phyloP scores from a whole-genome alignment of 2,329 filamentous ascomycete genomes.

The Daldinia sp. region DNA sequence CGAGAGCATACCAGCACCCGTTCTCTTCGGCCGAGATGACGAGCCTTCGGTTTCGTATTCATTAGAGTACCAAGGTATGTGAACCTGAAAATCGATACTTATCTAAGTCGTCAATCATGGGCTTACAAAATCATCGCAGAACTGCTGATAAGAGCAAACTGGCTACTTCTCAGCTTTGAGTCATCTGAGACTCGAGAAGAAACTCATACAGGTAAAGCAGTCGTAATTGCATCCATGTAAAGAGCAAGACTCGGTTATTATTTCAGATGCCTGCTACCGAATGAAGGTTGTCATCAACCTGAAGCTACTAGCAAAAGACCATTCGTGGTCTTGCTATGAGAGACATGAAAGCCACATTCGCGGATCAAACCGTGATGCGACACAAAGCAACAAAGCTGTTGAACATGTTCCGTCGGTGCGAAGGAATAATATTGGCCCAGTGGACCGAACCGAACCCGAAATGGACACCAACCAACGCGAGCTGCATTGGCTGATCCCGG shows the following conservation, averaged over 20 bases:
- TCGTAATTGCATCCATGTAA: slow-evolving; percentile 69
- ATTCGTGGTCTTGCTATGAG: slow-evolving; percentile 20
- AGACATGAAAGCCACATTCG: slow-evolving; percentile 21
- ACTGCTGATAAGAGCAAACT: slow-evolving; percentile 72
- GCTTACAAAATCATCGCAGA: slow-evolving; percentile 61
- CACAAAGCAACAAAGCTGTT: slow-evolving; percentile 41
- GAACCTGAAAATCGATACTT: not conserved
- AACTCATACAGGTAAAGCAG: slow-evolving; percentile 71
- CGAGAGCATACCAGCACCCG: slow-evolving; percentile 59
- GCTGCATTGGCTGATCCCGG: slow-evolving; percentile 35
- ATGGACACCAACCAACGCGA: slow-evolving; percentile 34
- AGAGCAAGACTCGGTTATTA: slow-evolving; percentile 18
- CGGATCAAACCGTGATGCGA: slow-evolving; percentile 26
- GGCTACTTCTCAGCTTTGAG: slow-evolving; percentile 74
- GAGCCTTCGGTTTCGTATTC: slow-evolving; percentile 77
- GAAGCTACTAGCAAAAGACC: slow-evolving; percentile 10
- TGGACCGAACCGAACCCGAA: slow-evolving; percentile 37
- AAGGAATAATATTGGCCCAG: slow-evolving; percentile 31
- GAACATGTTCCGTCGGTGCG: slow-evolving; percentile 30
- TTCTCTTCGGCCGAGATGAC: slow-evolving; percentile 70
- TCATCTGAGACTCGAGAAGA: slow-evolving; percentile 71
- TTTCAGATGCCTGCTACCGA: slow-evolving; percentile 20
- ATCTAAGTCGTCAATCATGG: not conserved
- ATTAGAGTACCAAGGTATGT: slow-evolving; percentile 77
- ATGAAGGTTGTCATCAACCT: slow-evolving; percentile 13